Evolutionary conservation across 768 basidiomycete species (phyloP).

Genomic region (Calocera viscosa): DNA sequence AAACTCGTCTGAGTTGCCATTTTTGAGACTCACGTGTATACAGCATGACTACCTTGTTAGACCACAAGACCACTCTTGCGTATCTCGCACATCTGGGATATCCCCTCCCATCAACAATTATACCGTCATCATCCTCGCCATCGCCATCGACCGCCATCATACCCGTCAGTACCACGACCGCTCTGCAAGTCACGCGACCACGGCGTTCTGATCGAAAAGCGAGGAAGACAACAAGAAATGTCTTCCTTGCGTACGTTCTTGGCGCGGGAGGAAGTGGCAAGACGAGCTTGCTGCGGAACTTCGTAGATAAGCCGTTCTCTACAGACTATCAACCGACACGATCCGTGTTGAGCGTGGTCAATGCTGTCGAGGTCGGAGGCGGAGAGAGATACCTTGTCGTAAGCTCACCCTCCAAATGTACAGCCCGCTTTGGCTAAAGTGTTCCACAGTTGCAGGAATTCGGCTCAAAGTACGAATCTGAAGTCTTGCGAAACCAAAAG

Average conservation of each 20-base stretch:
- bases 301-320: slow-evolving; percentile 69
- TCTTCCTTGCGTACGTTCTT: slow-evolving; percentile 85
- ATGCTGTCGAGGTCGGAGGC: slow-evolving; percentile 86
- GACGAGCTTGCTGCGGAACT: slow-evolving; percentile 71
- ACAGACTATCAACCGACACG: slow-evolving; percentile 76
- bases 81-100: slow-evolving; percentile 95
- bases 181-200: slow-evolving; percentile 72
- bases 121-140: slow-evolving; percentile 12
- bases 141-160: slow-evolving; percentile 20
- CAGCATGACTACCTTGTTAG: slow-evolving; percentile 96
- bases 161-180: slow-evolving; percentile 44
- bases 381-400: slow-evolving; percentile 95
- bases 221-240: slow-evolving; percentile 78
- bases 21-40: neutral
- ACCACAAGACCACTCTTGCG: slow-evolving; percentile 78
- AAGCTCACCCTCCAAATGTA: slow-evolving; percentile 28
- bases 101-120: slow-evolving; percentile 44
- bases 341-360: slow-evolving; percentile 83
- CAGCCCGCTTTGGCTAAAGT: neutral
- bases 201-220: slow-evolving; percentile 74
- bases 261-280: slow-evolving; percentile 95
- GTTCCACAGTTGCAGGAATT: slow-evolving; percentile 79
- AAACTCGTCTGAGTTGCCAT: neutral
- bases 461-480: slow-evolving; percentile 88
- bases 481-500: slow-evolving; percentile 75